A percentile compares a stretch with the other conserved stretches of the same genome.
These are phyloP conservation scores for Penicillium crystallinum DNA, from an alignment of 495 filamentous ascomycete species.

Conservation along the genomic window DNA sequence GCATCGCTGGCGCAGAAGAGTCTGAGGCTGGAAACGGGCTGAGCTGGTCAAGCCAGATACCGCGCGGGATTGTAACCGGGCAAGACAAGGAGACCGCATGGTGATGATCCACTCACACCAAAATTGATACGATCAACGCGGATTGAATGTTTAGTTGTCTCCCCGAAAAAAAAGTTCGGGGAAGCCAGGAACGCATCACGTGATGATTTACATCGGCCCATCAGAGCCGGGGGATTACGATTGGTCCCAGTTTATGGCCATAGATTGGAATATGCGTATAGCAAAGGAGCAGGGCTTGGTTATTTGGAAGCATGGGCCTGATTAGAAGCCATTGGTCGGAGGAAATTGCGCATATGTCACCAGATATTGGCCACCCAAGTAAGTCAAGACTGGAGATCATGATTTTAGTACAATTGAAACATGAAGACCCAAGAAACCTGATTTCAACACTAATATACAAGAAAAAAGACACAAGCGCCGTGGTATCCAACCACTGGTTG, in stretches of 20 bases:
- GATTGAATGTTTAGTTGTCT: slow-evolving; percentile 23
- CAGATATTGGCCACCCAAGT: neutral
- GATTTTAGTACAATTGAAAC: slow-evolving; percentile 15
- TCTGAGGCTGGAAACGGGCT: slow-evolving; percentile 37
- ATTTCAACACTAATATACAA: slow-evolving; percentile 25
- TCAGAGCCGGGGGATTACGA: slow-evolving; percentile 20
- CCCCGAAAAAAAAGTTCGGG: slow-evolving; percentile 43
- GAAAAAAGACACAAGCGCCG: slow-evolving; percentile 26
- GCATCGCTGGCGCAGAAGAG: slow-evolving; percentile 32
- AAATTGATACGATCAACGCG: slow-evolving; percentile 26
- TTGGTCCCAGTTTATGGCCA: neutral
- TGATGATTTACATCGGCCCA: slow-evolving; percentile 21
- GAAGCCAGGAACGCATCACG: slow-evolving; percentile 44
- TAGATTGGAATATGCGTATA: neutral
- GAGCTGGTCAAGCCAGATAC: slow-evolving; percentile 42
- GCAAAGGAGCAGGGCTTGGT: neutral
- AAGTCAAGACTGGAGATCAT: slow-evolving; percentile 7
- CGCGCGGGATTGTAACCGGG: slow-evolving; percentile 40
- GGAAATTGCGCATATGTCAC: neutral
- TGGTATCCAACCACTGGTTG: slow-evolving; percentile 14
- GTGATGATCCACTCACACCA: slow-evolving; percentile 26
- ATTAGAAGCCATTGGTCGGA: neutral
- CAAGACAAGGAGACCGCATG: slow-evolving; percentile 45
- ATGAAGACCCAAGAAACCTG: slow-evolving; percentile 10
- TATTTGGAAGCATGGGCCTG: neutral